Conservation (phyloP, 805 yeast genomes). For the Jamesozyma gamospora region DNA sequence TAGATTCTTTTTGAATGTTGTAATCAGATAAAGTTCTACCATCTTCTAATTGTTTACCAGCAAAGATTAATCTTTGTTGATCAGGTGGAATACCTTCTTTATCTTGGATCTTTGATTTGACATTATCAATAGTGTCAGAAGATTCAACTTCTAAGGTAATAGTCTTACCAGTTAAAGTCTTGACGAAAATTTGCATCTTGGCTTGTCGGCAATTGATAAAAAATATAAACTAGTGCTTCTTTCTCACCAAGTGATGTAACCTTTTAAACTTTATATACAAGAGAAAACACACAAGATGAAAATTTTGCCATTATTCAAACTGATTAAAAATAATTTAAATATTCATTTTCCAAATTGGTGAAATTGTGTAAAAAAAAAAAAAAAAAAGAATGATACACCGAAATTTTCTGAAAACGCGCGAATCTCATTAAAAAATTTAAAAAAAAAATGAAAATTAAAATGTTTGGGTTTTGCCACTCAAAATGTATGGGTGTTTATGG, state of each 20-base stretch:
- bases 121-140: conserved; percentile 94
- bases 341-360: too few species aligned
- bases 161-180: conserved; percentile 98
- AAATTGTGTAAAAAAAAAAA: too few species aligned
- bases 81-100: conserved; percentile 97
- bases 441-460: too few species aligned
- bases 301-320: not conserved
- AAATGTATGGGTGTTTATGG: too few species aligned
- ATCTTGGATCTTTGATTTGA: conserved; percentile 93
- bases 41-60: conserved; percentile 95
- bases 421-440: too few species aligned
- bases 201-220: conserved; percentile 38
- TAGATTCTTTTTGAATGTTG: conserved; percentile 97
- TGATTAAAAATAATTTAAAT: not conserved
- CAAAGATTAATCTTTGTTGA: conserved; percentile 94
- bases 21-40: conserved; percentile 95
- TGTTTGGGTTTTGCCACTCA: too few species aligned
- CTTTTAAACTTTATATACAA: too few species aligned
- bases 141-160: conserved; percentile 97
- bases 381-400: too few species aligned
- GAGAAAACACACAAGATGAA: not conserved
- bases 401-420: too few species aligned
- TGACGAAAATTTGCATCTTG: conserved; percentile 91
- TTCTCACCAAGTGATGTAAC: conserved; percentile 25
- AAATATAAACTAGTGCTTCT: conserved; percentile 25